phyloP scores from a whole-genome alignment of 148 eudicot species.

The Vaccinium macrocarpon region DNA sequence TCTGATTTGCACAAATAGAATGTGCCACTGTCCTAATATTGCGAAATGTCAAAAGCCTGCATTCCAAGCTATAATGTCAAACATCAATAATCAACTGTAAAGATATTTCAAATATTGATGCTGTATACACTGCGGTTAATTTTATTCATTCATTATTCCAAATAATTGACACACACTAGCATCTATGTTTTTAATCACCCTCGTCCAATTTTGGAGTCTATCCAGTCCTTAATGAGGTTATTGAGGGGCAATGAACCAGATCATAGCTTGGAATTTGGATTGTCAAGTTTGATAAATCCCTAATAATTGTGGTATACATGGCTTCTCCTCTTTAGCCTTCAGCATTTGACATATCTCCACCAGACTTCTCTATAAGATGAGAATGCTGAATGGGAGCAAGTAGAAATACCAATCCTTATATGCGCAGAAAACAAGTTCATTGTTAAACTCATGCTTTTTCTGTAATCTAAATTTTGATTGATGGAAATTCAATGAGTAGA shows the following conservation, averaged over 20 bases:
- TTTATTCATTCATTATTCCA: background rate
- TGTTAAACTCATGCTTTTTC: background rate
- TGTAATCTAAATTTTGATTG: background rate
- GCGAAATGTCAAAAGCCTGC: constrained; percentile 61
- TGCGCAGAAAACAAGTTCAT: background rate
- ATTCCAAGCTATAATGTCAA: constrained; percentile 16
- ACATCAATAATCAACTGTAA: constrained; percentile 9
- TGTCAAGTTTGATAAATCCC: too few species aligned
- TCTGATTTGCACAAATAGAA: constrained; percentile 28
- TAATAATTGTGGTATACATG: too few species aligned
- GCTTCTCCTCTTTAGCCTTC: too few species aligned
- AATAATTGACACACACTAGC: background rate
- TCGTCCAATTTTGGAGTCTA: too few species aligned
- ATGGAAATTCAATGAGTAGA: too few species aligned
- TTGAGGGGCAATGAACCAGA: too few species aligned
- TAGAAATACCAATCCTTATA: background rate
- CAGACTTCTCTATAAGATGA: too few species aligned
- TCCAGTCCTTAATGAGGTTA: too few species aligned
- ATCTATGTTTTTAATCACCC: background rate
- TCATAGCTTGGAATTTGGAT: too few species aligned
- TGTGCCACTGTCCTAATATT: constrained; percentile 45
- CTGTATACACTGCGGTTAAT: background rate
- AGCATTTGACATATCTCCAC: too few species aligned
- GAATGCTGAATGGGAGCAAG: too few species aligned
- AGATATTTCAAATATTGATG: background rate